A percentile compares a stretch with the other conserved stretches of the same genome.
Conservation (phyloP, 2,329 filamentous ascomycete species). For the Paecilomyces niveus region DNA sequence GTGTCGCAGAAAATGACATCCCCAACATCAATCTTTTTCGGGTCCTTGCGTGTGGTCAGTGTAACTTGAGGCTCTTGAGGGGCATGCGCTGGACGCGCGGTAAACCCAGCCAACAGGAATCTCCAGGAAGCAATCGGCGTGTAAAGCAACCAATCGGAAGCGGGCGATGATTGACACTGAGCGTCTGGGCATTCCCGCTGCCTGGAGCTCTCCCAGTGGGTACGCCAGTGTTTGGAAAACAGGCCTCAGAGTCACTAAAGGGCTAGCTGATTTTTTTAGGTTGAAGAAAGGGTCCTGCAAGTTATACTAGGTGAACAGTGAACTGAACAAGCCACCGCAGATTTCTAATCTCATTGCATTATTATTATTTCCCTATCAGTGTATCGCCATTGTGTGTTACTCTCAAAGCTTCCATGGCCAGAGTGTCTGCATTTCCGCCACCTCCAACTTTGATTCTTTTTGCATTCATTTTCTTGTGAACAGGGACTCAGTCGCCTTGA, state of each 20-base stretch:
- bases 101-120: background rate
- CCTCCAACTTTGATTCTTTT: background rate
- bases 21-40: too few species aligned
- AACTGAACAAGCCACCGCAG: background rate
- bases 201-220: background rate
- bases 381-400: background rate
- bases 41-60: too few species aligned
- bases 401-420: background rate
- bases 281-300: background rate
- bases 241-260: background rate
- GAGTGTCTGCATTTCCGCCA: background rate
- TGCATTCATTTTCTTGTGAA: background rate
- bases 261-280: background rate
- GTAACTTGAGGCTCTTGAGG: too few species aligned
- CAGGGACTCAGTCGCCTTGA: background rate
- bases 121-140: background rate
- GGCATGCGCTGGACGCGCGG: background rate
- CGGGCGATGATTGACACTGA: background rate
- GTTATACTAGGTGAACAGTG: background rate
- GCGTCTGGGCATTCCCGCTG: background rate
- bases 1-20: too few species aligned
- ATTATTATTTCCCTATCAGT: background rate
- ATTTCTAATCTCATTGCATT: background rate
- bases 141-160: background rate
- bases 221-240: background rate